Evolutionary conservation across 148 eudicot species (phyloP).

Genomic region (Euryodendron excelsum): DNA sequence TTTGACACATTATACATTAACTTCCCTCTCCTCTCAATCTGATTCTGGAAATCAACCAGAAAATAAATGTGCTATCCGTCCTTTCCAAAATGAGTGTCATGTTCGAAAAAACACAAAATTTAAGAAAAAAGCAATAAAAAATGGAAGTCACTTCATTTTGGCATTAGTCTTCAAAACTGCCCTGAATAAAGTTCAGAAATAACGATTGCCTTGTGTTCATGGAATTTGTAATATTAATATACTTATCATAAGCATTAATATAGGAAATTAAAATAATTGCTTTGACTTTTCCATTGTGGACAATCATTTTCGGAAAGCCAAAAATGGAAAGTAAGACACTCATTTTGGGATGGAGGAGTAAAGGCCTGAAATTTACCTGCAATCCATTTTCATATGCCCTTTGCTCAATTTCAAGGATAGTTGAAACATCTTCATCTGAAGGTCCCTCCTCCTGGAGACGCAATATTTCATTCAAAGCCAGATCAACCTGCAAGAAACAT

Average conservation of each 20-base stretch:
- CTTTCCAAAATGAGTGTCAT: too few relatives aligned
- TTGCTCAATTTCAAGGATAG: constrained; percentile 89
- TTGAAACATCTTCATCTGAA: constrained; percentile 62
- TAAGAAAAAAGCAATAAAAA: too few relatives aligned
- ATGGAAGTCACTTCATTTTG: too few relatives aligned
- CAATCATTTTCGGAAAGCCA: neutral
- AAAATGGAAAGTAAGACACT: neutral
- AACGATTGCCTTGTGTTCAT: neutral
- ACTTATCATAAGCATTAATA: neutral
- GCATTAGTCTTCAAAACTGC: too few relatives aligned
- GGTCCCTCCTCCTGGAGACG: constrained; percentile 87
- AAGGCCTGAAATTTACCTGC: constrained; percentile 42
- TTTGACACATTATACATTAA: neutral
- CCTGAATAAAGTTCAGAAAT: neutral
- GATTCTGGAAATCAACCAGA: neutral
- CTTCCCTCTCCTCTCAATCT: neutral
- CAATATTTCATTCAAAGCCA: constrained; percentile 73
- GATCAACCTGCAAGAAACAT: constrained; percentile 54
- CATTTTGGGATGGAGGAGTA: neutral
- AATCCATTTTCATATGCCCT: constrained; percentile 89
- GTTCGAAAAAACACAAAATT: too few relatives aligned
- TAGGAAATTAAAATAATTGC: neutral
- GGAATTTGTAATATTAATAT: neutral
- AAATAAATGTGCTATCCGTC: neutral
- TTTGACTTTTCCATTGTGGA: neutral